These are phyloP conservation scores for Scutellaria baicalensis DNA, from an alignment of 257 asterid genomes.

Conservation along the genomic window DNA sequence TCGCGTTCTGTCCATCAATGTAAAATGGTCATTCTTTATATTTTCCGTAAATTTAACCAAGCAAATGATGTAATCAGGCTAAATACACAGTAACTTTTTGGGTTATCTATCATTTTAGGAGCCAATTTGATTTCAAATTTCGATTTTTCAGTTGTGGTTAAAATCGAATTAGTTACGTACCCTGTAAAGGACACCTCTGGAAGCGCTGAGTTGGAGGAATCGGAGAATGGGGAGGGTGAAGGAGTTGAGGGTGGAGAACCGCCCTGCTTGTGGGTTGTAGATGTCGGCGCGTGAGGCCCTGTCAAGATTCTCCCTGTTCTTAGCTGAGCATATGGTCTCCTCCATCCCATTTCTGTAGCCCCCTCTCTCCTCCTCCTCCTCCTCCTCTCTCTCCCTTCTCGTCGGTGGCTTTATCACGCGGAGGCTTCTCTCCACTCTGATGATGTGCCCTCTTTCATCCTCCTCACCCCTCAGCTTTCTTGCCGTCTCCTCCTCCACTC, in stretches of 20 bases:
- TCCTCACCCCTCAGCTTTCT: constrained; percentile 34
- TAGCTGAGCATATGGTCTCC: constrained; percentile 59
- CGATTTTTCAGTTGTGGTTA: too few species aligned
- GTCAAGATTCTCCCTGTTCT: constrained; percentile 36
- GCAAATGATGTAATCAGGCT: too few species aligned
- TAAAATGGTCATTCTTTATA: too few species aligned
- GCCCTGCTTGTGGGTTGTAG: constrained; percentile 62
- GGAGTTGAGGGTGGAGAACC: constrained; percentile 47
- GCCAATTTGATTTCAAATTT: too few species aligned
- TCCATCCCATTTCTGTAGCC: constrained; percentile 46
- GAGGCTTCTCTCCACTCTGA: constrained; percentile 27
- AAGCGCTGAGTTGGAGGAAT: constrained; percentile 50
- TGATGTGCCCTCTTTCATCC: constrained; percentile 34
- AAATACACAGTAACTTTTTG: too few species aligned
- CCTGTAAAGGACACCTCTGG: constrained; percentile 50
- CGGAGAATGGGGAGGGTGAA: constrained; percentile 54
- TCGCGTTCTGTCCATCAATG: constrained; percentile 58
- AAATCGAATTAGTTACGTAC: constrained; percentile 3
- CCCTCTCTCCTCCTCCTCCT: background rate
- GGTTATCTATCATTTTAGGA: too few species aligned
- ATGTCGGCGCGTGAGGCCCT: constrained; percentile 49
- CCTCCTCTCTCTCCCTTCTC: too few species aligned
- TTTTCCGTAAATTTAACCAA: too few species aligned
- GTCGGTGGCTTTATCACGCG: constrained; percentile 54
- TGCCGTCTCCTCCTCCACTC: constrained; percentile 31